Conservation (phyloP, 345 rosid genomes). For the Populus nigra region DNA sequence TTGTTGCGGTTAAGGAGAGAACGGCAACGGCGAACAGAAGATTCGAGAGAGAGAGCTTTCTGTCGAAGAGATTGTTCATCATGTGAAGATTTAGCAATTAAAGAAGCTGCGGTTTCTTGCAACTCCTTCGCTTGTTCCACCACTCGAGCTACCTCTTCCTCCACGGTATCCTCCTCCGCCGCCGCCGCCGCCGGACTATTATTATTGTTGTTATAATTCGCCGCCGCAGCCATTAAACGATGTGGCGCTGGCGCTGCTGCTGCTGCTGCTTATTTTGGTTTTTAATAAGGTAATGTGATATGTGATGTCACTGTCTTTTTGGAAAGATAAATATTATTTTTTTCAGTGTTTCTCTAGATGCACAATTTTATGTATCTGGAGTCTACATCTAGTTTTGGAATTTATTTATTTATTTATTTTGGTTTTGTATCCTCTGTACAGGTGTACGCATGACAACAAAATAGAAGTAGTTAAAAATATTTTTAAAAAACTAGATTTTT, state of each 20-base stretch:
- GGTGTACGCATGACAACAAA: no score
- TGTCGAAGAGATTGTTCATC: conserved; percentile 74
- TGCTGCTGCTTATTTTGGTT: background rate
- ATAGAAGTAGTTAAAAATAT: no score
- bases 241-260: background rate
- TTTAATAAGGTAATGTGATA: background rate
- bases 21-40: conserved; percentile 65
- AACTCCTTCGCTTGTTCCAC: conserved; percentile 75
- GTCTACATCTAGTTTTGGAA: no score
- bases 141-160: conserved; percentile 62
- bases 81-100: conserved; percentile 45
- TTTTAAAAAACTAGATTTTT: no score
- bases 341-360: background rate
- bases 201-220: background rate
- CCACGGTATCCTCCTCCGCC: conserved; percentile 38
- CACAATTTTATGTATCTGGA: background rate
- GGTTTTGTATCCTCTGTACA: no score
- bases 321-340: background rate
- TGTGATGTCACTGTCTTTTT: background rate
- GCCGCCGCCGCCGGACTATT: background rate
- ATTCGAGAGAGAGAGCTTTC: conserved; percentile 63
- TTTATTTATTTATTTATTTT: no score
- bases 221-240: background rate
- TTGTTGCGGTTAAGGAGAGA: conserved; percentile 37
- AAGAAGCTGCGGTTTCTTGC: conserved; percentile 63